Conservation (phyloP, 306 rosid species). For the Datisca glomerata region DNA sequence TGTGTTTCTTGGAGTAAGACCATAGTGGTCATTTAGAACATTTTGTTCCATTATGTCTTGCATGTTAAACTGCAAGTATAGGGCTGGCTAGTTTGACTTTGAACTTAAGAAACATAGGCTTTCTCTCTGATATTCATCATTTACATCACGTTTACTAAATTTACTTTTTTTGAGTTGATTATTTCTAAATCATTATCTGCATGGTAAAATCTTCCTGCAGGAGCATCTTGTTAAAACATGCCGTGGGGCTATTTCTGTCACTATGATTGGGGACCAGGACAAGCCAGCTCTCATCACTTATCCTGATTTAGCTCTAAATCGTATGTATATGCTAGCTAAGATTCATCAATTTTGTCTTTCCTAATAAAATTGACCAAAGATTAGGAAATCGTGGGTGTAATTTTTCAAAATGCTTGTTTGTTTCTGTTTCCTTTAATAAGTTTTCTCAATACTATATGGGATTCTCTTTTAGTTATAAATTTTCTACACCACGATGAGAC, state of each 20-base stretch:
- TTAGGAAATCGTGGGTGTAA: no score
- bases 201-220: conserved; percentile 35
- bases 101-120: not conserved
- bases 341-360: not conserved
- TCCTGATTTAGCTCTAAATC: conserved; percentile 87
- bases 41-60: not conserved
- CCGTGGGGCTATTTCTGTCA: conserved; percentile 58
- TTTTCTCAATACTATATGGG: no score
- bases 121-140: not conserved
- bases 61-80: not conserved
- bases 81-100: not conserved
- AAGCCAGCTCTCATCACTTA: conserved; percentile 91
- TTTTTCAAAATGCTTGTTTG: not conserved
- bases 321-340: conserved; percentile 34
- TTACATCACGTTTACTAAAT: not conserved
- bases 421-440: no score
- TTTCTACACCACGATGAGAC: no score
- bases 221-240: conserved; percentile 67
- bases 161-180: conserved; percentile 2
- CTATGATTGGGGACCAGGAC: conserved; percentile 86
- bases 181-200: not conserved
- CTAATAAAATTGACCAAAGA: no score
- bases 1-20: no score
- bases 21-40: no score
- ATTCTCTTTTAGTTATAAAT: no score